Base-by-base conservation (phyloP, 2,329 filamentous ascomycete genomes). In the Hawksworthiomyces lignivorus region DNA sequence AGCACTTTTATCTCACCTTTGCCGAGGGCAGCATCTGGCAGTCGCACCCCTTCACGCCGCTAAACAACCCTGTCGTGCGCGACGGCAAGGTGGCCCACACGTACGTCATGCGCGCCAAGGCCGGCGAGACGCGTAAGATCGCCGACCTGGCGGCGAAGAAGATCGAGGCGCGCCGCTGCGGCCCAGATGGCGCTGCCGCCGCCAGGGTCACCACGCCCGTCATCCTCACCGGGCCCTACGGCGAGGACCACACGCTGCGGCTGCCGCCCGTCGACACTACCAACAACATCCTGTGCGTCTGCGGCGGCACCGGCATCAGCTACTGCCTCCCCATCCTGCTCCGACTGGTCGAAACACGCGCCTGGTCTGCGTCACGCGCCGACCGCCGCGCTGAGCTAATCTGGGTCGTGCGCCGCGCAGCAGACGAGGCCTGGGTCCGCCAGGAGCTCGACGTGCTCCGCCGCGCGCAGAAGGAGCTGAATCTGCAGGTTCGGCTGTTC, bases 1-100 rank as follows among this genome's bases (percentile, higher is more conserved):
- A 86, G 58, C 83, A 87, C 54, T 86, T 83, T 57, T 86, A 77
- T 52, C 64, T 86, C 14, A 82, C 73, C 56, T 86, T 87, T 52
- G 67, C 77, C 0, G 72, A 80, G 46, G 64, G 76, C 24, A 80
- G 71, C 51, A 70, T 86, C 51, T 85, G 80, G 79, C 81, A 87
- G 58, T 78, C 77, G 0, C 82, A 87, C 52, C 82, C 82, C 0
- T 83, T 86, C 54, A 85, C 80, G 0, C 76, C 79, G 0, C 63
- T 79, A 8, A 78, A 71, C 41, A 56, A 73, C 0, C 78, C 77
- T 0, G 51, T 61, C 7, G 56, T 64, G 4, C 48, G 49, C 0
- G 55, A 62, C 40, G 60, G 67, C 1, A 49, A 54, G 3, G 65
- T 73, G 9, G 59, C 62, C 29, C 74, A 79, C 49, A 68, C 70